These are phyloP conservation scores for Candida jianshihensis DNA, from an alignment of 805 yeast species.

Conservation along the genomic window DNA sequence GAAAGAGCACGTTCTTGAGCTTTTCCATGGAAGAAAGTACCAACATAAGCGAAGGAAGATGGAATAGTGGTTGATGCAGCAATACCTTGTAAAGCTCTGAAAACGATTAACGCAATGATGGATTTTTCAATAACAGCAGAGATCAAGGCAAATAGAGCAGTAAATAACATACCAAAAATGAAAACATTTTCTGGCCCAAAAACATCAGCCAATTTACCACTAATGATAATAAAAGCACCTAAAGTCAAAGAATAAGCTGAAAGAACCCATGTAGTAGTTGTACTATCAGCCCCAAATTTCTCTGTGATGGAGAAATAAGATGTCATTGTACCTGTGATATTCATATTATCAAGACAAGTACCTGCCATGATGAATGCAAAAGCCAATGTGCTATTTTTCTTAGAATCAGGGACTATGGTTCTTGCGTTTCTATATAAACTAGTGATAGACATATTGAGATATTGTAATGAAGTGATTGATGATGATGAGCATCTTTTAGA, in stretches of 20 bases:
- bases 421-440: neutral
- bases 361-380: conserved; percentile 4
- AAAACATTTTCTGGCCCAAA: conserved; percentile 26
- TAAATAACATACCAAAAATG: conserved; percentile 17
- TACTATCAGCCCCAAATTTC: conserved; percentile 2
- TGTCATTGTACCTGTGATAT: conserved; percentile 5
- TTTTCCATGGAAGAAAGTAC: conserved; percentile 23
- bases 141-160: conserved; percentile 25
- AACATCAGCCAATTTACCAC: conserved; percentile 35
- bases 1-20: conserved; percentile 23
- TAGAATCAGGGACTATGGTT: neutral
- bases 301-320: conserved; percentile 1
- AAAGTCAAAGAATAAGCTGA: conserved; percentile 37
- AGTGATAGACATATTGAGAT: no score
- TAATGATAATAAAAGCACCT: conserved; percentile 34
- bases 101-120: conserved; percentile 30
- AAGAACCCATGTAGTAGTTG: conserved; percentile 34
- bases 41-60: conserved; percentile 27
- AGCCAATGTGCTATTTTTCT: conserved; percentile 1
- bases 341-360: conserved; percentile 7
- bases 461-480: no score
- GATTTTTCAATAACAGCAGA: conserved; percentile 30
- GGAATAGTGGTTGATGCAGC: conserved; percentile 37
- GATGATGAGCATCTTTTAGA: no score
- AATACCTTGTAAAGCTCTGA: conserved; percentile 40